A percentile compares a stretch with the other conserved stretches of the same genome.
These are phyloP conservation scores for Exophiala xenobiotica DNA, from an alignment of 2,329 filamentous ascomycete species.

Conservation along the genomic window DNA sequence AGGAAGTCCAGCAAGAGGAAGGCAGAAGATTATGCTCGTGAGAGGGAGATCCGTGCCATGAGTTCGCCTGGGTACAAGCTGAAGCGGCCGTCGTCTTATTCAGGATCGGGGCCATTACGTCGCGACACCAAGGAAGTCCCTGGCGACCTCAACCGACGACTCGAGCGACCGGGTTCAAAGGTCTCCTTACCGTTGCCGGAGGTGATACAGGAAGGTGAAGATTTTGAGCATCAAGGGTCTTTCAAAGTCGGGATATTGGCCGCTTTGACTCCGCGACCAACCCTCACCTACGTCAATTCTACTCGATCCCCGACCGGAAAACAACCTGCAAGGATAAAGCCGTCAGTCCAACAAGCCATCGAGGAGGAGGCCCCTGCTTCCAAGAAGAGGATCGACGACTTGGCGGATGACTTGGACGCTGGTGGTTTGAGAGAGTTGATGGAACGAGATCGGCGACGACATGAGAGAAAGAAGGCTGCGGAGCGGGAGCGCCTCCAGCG, in stretches of 20 bases:
- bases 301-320: constrained; percentile 55
- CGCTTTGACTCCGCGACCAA: constrained; percentile 81
- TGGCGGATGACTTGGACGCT: constrained; percentile 84
- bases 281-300: constrained; percentile 70
- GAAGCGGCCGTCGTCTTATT: constrained; percentile 60
- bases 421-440: constrained; percentile 82
- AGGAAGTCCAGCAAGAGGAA: constrained; percentile 76
- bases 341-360: constrained; percentile 45
- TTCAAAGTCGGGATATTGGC: constrained; percentile 80
- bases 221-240: constrained; percentile 69
- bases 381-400: constrained; percentile 62
- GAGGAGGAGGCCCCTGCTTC: constrained; percentile 59
- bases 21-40: constrained; percentile 71
- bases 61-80: constrained; percentile 64
- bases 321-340: constrained; percentile 31
- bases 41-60: constrained; percentile 87
- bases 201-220: constrained; percentile 70
- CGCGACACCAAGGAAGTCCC: constrained; percentile 65
- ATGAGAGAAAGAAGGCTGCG: constrained; percentile 70
- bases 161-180: constrained; percentile 66
- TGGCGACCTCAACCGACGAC: constrained; percentile 54
- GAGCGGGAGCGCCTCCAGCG: constrained; percentile 63
- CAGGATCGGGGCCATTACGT: constrained; percentile 57
- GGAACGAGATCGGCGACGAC: constrained; percentile 80
- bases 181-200: constrained; percentile 71